Evolutionary conservation across 331 rosid species (phyloP).

Genomic region (Quercus tomentella): DNA sequence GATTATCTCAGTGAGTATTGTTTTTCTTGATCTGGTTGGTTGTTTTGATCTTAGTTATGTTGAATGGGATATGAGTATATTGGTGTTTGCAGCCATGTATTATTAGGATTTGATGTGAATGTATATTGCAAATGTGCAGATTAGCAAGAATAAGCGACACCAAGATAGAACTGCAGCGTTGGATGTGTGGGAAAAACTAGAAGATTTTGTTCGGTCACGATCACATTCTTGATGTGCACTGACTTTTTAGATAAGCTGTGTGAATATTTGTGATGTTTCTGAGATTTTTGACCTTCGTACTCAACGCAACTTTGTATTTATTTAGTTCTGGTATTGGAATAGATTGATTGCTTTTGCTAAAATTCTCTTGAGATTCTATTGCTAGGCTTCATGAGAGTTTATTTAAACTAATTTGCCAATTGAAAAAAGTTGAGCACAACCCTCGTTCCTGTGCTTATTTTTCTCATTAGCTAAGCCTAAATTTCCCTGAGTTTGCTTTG

Average conservation of each 20-base stretch:
- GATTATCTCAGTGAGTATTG: slow-evolving; percentile 72
- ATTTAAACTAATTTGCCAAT: neutral
- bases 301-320: neutral
- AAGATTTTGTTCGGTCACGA: slow-evolving; percentile 87
- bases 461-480: neutral
- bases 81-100: neutral
- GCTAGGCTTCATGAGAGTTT: neutral
- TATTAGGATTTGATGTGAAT: neutral
- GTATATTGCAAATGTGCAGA: slow-evolving; percentile 41
- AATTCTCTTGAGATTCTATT: neutral
- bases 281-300: slow-evolving; percentile 6
- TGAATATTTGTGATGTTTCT: slow-evolving; percentile 13
- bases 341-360: neutral
- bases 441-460: neutral
- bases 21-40: slow-evolving; percentile 2
- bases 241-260: slow-evolving; percentile 12
- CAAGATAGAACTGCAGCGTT: slow-evolving; percentile 98
- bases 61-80: neutral
- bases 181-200: slow-evolving; percentile 98
- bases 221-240: slow-evolving; percentile 66
- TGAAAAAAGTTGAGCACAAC: neutral
- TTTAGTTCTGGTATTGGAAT: neutral
- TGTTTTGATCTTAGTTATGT: neutral
- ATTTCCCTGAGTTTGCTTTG: neutral
- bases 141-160: slow-evolving; percentile 96